Conservation (phyloP, 768 basidiomycete genomes). For the Cyclocybe cylindracea region DNA sequence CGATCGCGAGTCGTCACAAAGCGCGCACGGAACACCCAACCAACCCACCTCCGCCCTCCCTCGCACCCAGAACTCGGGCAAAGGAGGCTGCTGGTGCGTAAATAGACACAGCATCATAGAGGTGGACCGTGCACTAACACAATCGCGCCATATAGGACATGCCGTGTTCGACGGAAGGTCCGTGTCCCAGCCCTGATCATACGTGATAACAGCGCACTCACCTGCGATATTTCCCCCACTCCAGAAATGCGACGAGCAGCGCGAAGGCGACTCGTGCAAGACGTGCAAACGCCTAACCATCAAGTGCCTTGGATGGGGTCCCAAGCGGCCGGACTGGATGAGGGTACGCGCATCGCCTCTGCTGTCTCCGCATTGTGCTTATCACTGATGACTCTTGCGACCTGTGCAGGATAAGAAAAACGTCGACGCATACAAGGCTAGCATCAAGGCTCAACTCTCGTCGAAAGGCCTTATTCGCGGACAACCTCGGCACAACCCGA, state of each 20-base stretch:
- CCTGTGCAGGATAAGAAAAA: slow-evolving; percentile 71
- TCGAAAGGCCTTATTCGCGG: slow-evolving; percentile 80
- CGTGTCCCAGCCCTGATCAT: slow-evolving; percentile 21
- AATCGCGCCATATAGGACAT: slow-evolving; percentile 58
- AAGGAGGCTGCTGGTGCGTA: slow-evolving; percentile 81
- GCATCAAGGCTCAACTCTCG: slow-evolving; percentile 80
- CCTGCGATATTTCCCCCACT: slow-evolving; percentile 4
- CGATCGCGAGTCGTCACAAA: slow-evolving; percentile 35
- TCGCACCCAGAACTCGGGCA: slow-evolving; percentile 55
- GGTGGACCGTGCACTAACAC: slow-evolving; percentile 9
- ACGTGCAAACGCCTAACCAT: slow-evolving; percentile 82
- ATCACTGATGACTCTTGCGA: slow-evolving; percentile 16
- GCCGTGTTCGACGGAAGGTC: slow-evolving; percentile 81
- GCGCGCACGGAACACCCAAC: slow-evolving; percentile 46
- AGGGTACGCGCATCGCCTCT: slow-evolving; percentile 44
- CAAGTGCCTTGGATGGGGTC: slow-evolving; percentile 83
- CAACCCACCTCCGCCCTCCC: slow-evolving; percentile 51
- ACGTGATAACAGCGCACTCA: slow-evolving; percentile 11
- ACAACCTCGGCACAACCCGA: slow-evolving; percentile 66
- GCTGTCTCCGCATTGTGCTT: slow-evolving; percentile 1
- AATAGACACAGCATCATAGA: neutral
- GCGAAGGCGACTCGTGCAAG: slow-evolving; percentile 77
- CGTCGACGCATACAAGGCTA: slow-evolving; percentile 80
- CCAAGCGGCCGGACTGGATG: slow-evolving; percentile 89
- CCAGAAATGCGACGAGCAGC: slow-evolving; percentile 89